phyloP scores from a whole-genome alignment of 2,329 filamentous ascomycete species.

The Sporothrix variecibatus region DNA sequence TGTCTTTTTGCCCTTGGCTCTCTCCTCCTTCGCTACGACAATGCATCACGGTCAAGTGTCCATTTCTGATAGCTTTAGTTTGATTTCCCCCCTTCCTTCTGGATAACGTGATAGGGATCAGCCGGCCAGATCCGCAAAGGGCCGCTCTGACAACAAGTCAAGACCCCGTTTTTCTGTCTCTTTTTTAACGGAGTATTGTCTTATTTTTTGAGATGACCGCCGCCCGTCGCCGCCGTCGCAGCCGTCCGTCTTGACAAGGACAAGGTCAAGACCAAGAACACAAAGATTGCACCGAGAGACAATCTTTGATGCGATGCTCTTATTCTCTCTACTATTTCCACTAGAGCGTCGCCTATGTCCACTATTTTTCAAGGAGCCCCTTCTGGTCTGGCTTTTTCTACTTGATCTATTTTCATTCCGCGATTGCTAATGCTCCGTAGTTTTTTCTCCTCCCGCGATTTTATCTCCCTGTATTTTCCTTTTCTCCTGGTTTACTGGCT shows the following conservation, averaged over 20 bases:
- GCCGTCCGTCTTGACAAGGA: neutral
- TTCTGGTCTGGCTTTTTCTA: neutral
- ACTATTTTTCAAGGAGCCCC: neutral
- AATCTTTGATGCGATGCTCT: neutral
- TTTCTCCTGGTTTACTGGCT: neutral
- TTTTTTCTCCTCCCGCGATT: neutral
- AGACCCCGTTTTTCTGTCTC: too few species aligned
- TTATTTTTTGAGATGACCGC: neutral
- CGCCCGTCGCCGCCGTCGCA: neutral
- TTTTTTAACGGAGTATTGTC: too few species aligned
- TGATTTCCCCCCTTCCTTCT: neutral
- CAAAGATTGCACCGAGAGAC: neutral
- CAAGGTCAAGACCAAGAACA: neutral
- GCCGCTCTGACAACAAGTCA: neutral
- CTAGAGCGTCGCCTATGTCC: neutral
- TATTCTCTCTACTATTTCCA: too few species aligned
- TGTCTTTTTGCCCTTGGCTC: neutral
- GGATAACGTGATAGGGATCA: constrained; percentile 21
- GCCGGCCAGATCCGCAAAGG: constrained; percentile 21
- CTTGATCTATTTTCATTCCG: neutral
- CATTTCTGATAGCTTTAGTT: neutral
- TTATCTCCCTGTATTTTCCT: neutral
- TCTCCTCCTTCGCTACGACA: neutral
- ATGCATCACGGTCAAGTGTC: neutral
- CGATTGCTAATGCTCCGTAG: too few species aligned